These are phyloP conservation scores for Cyberlindnera saturnus DNA, from an alignment of 805 yeast genomes.

Conservation along the genomic window DNA sequence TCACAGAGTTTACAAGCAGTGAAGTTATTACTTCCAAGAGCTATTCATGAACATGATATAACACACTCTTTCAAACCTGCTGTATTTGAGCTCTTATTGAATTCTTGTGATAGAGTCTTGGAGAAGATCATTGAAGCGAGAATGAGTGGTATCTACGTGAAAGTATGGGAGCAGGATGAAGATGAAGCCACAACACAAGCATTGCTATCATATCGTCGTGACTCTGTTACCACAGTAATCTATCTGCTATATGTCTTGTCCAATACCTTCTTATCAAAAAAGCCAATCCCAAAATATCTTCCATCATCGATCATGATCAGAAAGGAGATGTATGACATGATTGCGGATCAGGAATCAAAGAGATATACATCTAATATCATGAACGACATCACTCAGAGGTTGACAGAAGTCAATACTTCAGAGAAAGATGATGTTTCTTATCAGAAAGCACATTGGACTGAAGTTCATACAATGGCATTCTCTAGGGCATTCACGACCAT, in stretches of 20 bases:
- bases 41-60: constrained; percentile 31
- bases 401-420: constrained; percentile 5
- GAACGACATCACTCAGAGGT: constrained; percentile 9
- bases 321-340: constrained; percentile 35
- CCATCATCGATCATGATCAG: constrained; percentile 40
- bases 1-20: constrained; percentile 37
- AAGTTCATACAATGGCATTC: constrained; percentile 44
- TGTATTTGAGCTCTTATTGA: constrained; percentile 27
- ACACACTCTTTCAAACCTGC: constrained; percentile 29
- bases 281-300: constrained; percentile 35
- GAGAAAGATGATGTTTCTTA: constrained; percentile 3
- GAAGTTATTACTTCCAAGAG: constrained; percentile 29
- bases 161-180: constrained; percentile 37
- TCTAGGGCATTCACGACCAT: constrained; percentile 41
- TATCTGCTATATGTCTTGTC: constrained; percentile 37
- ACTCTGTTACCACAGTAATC: constrained; percentile 40
- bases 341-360: constrained; percentile 26
- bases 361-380: neutral
- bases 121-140: constrained; percentile 43
- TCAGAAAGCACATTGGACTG: constrained; percentile 36
- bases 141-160: constrained; percentile 41
- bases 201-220: constrained; percentile 38
- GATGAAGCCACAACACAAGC: constrained; percentile 32
- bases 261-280: constrained; percentile 33
- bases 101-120: constrained; percentile 32